Percentiles rank a stretch among this genome's conserved stretches.
phyloP scores from a whole-genome alignment of 2,329 filamentous ascomycete genomes.

The Calycina herbarum region DNA sequence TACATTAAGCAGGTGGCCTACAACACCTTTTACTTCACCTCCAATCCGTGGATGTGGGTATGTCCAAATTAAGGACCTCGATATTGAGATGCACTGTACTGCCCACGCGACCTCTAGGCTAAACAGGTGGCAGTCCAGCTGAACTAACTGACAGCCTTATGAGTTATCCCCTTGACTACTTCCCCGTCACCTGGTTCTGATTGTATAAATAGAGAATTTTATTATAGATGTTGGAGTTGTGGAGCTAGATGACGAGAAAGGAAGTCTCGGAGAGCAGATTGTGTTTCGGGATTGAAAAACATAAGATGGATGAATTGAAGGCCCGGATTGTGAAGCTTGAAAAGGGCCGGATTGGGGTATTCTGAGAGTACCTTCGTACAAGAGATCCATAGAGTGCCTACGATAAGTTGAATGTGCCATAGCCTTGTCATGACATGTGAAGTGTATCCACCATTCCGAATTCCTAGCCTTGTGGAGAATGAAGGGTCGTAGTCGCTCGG shows the following conservation, averaged over 20 bases:
- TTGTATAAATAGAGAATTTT: constrained; percentile 3
- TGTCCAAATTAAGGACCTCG: constrained; percentile 10
- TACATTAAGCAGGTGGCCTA: background rate
- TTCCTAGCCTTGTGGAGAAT: constrained; percentile 13
- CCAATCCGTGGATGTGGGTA: constrained; percentile 4
- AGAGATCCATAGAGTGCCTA: constrained; percentile 1
- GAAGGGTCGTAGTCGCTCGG: constrained; percentile 2
- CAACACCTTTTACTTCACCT: background rate
- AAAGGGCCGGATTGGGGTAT: constrained; percentile 15
- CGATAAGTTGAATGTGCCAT: background rate
- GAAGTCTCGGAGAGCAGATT: background rate
- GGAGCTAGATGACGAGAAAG: background rate
- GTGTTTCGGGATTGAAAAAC: background rate
- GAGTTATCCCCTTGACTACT: background rate
- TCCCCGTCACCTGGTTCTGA: constrained; percentile 5
- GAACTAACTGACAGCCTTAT: constrained; percentile 10
- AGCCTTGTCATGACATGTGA: constrained; percentile 13
- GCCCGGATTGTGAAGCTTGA: constrained; percentile 5
- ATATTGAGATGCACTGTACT: constrained; percentile 1
- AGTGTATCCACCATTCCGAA: background rate
- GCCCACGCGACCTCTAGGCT: constrained; percentile 12
- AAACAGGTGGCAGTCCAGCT: background rate
- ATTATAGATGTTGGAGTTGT: constrained; percentile 3
- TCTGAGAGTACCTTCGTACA: background rate
- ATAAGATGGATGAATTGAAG: constrained; percentile 4